Evolutionary conservation across 208 protist genomes (phyloP).

Genomic region (Leptomonas pyrrhocoris): DNA sequence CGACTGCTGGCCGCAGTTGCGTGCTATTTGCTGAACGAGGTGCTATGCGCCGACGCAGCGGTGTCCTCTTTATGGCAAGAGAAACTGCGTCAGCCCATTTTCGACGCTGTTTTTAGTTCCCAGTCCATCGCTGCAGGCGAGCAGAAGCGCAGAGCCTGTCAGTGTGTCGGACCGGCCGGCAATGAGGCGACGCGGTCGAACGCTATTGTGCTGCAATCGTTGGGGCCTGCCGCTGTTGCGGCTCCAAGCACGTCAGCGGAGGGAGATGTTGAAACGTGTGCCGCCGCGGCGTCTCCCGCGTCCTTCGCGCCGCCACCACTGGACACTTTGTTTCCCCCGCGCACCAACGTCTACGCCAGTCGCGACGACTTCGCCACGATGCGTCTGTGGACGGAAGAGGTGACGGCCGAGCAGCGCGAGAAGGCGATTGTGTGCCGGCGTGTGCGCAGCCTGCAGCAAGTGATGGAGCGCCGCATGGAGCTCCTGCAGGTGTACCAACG

Average conservation of each 20-base stretch:
- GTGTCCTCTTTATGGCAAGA: slow-evolving; percentile 55
- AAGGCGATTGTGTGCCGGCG: slow-evolving; percentile 39
- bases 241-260: neutral
- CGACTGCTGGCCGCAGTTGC: slow-evolving; percentile 65
- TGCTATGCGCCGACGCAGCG: slow-evolving; percentile 55
- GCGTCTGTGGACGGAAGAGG: slow-evolving; percentile 70
- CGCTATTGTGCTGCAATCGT: slow-evolving; percentile 11
- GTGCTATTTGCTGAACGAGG: slow-evolving; percentile 78
- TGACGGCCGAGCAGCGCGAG: slow-evolving; percentile 38
- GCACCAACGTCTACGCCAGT: slow-evolving; percentile 39
- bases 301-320: neutral
- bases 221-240: slow-evolving; percentile 1
- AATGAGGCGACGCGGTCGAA: slow-evolving; percentile 20
- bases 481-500: slow-evolving; percentile 57
- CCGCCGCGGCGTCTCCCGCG: neutral
- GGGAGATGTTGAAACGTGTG: neutral
- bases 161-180: neutral
- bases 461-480: slow-evolving; percentile 48
- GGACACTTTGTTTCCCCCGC: slow-evolving; percentile 23
- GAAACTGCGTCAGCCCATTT: slow-evolving; percentile 56
- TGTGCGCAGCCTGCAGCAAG: slow-evolving; percentile 43
- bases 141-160: slow-evolving; percentile 6
- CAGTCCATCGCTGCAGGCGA: slow-evolving; percentile 31
- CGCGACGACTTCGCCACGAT: slow-evolving; percentile 52
- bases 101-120: slow-evolving; percentile 75